A percentile compares a stretch with the other conserved stretches of the same genome.
phyloP scores from a whole-genome alignment of 768 basidiomycete genomes.

The Boletales sp. region DNA sequence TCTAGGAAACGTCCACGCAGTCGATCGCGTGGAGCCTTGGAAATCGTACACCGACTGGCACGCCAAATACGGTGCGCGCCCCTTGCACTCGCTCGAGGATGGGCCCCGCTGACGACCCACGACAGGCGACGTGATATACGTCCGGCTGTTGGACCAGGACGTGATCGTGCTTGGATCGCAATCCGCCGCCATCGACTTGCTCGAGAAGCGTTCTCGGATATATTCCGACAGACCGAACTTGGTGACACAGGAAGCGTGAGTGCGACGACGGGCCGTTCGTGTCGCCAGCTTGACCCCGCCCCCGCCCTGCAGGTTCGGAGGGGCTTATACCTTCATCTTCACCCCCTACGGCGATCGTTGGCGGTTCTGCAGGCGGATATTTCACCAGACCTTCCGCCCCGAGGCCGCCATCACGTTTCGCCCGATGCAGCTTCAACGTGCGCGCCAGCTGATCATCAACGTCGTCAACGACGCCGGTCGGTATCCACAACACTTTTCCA shows the following conservation, averaged over 20 bases:
- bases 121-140: constrained; percentile 41
- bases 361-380: not conserved
- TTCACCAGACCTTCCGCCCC: not conserved
- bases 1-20: not conserved
- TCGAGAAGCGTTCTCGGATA: constrained; percentile 43
- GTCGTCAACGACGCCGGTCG: not conserved
- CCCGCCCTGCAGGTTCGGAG: not conserved
- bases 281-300: not conserved
- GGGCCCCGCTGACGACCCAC: not conserved
- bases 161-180: constrained; percentile 43
- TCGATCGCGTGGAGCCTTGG: constrained; percentile 5
- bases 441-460: not conserved
- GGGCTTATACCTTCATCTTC: not conserved
- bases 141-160: constrained; percentile 41
- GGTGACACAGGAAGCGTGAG: constrained; percentile 8
- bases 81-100: no score
- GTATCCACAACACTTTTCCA: not conserved
- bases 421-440: not conserved
- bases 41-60: constrained; percentile 7
- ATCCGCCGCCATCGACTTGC: constrained; percentile 40
- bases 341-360: not conserved
- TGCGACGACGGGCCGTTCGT: not conserved
- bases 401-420: not conserved
- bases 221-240: constrained; percentile 47
- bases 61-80: not conserved